Evolutionary conservation across 179 eudicot species (phyloP), one percentile per base, ranked within the genome.

Genomic region (Pouteria campechiana): DNA sequence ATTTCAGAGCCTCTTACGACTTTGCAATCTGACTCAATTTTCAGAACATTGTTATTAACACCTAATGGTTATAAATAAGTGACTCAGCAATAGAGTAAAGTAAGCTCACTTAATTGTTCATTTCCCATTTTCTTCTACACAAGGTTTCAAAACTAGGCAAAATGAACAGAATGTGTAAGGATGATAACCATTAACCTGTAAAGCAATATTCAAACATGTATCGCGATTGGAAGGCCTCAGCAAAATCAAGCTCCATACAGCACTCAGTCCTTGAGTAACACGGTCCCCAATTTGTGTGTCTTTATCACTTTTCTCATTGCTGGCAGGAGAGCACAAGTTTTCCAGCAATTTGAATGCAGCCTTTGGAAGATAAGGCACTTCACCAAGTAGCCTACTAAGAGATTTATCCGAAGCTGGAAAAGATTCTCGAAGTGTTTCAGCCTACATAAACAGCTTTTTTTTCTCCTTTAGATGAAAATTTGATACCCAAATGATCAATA

Each of bases 371-470:
- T 86, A 73, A 35, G 98, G 98, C 64, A 76, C 92, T 62, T 90
- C 98, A 60, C 60, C 61, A 41, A 90, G 74, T 72, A 90, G 65
- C 62, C 75, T 67, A 55, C 79, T 82, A 31, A 90, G 61, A 38
- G 87, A 82, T 72, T 90, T 90, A 62, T 82, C 98, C 33, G 94
- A 72, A 28, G 98, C 80, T 29, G 96, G 94, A 55, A 90, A 90
- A 44, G 98, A 86, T 68, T 79, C 84, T 39, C 80, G 58, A 10
- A 90, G 78, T 50, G 85, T 68, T 75, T 90, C 94, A 43, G 94
- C 87, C 96, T 90, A 73, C 54, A 63, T 41, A 25, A 57, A 34
- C 37, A 36, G 3, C n/a, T n/a, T n/a, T n/a, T n/a, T n/a, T n/a
- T n/a, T n/a, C n/a, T n/a, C n/a, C n/a, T n/a, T n/a, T n/a, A n/a